Base-by-base conservation (phyloP, 305 asterid genomes). In the Fraxinus sp. region DNA sequence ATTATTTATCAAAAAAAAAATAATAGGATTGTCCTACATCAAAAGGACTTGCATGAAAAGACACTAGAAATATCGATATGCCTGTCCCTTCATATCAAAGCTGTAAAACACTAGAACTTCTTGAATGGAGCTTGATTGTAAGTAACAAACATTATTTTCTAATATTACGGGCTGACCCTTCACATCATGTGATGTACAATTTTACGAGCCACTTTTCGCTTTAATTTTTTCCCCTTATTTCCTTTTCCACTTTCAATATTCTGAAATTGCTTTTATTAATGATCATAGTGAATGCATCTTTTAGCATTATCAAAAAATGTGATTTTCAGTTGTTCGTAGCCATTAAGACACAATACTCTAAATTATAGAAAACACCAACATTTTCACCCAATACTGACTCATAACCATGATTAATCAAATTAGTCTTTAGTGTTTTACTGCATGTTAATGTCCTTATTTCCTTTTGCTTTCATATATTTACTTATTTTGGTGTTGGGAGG, bases 161-260 rank as follows among this genome's bases (percentile, higher is more conserved):
- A 35, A 71, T 71, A 71, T 71, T 35, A 16, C 4, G 6, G 2
- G 28, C 77, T 4, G 75, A 7, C 16, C 75, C 77, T 33, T 33
- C 26, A 33, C 77, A 33, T 72, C 5, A 46, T 16, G 49, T 32
- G 18, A 35, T 72, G 20, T 33, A 14, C 26, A 72, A 70, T 72
- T 16, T 35, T 41, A 33, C 2, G 2, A n/a, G 10, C 24, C 28
- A 6, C 77, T 33, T 32, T 71, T 72, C 77, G 71, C 76, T 72
- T 78, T 72, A 8, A 8, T 33, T 74, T 74, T 43, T 41, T 64
- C 10, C 52, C 77, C n/a, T 55, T 49, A 41, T 52, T 77, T 74
- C 77, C 77, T 57, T 77, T 77, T 82, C 66, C 64, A 78, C 41
- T 64, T 82, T 84, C 26, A 52, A 73, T 81, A 72, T 30, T 74